Percentiles rank a stretch among this genome's conserved stretches.
Conservation (phyloP, 768 basidiomycete species). For the Xerocomellus amylosporus region DNA sequence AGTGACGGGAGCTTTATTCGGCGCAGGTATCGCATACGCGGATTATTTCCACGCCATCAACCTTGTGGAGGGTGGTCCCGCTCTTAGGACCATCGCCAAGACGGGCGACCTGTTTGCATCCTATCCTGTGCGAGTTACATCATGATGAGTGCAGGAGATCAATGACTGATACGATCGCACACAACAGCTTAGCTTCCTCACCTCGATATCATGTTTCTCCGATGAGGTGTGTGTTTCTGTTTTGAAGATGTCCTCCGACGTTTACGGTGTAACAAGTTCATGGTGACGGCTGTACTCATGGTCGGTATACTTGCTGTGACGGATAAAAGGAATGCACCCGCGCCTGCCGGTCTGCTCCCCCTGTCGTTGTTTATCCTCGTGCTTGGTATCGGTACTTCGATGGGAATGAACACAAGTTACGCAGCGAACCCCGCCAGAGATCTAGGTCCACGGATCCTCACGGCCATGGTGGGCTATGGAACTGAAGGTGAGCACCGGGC, state of each 20-base stretch:
- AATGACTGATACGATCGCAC: constrained; percentile 2
- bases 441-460: constrained; percentile 59
- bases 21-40: constrained; percentile 52
- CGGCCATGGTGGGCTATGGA: constrained; percentile 66
- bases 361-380: constrained; percentile 52
- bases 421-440: constrained; percentile 67
- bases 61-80: constrained; percentile 50
- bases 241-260: too few relatives aligned
- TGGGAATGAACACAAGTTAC: constrained; percentile 63
- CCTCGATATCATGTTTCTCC: constrained; percentile 41
- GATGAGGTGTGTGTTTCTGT: constrained; percentile 32
- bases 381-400: constrained; percentile 50
- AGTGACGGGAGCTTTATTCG: constrained; percentile 52
- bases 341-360: constrained; percentile 50
- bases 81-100: constrained; percentile 46
- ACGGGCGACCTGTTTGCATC: constrained; percentile 57
- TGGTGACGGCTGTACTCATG: constrained; percentile 51
- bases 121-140: constrained; percentile 43
- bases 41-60: constrained; percentile 63
- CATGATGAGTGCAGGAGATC: not conserved
- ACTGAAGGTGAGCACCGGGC: constrained; percentile 16
- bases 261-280: constrained; percentile 36
- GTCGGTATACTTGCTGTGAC: constrained; percentile 50
- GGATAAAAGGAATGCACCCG: constrained; percentile 49
- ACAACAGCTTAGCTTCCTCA: constrained; percentile 35